phyloP scores from a whole-genome alignment of 371 early-diverging fungal genomes.

The Apophysomyces sp. region DNA sequence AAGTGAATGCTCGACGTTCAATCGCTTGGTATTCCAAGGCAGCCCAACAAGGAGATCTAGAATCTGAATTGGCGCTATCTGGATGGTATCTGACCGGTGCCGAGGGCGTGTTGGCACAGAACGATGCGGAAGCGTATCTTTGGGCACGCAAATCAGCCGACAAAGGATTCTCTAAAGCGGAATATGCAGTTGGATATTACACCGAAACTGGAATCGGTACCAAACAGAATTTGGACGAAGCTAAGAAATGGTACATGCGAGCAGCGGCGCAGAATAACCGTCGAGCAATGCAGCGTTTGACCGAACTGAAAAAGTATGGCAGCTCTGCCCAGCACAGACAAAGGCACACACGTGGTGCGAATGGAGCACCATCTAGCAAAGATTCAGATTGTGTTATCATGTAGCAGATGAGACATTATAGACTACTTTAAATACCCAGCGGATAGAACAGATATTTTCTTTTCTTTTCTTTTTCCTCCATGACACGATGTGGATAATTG shows the following conservation, averaged over 20 bases:
- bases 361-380: conserved; percentile 23
- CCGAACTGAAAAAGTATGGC: conserved; percentile 60
- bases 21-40: conserved; percentile 97
- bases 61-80: conserved; percentile 79
- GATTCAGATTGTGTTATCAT: conserved; percentile 34
- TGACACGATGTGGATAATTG: no score
- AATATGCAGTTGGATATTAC: conserved; percentile 85
- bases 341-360: conserved; percentile 28
- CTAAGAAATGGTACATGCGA: conserved; percentile 69
- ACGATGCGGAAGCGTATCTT: conserved; percentile 75
- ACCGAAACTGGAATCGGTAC: conserved; percentile 82
- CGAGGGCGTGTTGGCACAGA: conserved; percentile 66
- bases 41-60: conserved; percentile 80
- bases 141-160: conserved; percentile 83
- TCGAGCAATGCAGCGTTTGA: conserved; percentile 66
- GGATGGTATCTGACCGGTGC: conserved; percentile 82
- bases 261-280: conserved; percentile 74
- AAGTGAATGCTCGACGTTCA: conserved; percentile 79
- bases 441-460: no score
- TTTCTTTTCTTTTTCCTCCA: no score
- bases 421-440: not conserved
- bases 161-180: conserved; percentile 73
- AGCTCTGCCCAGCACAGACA: conserved; percentile 4
- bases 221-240: conserved; percentile 60
- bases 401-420: conserved; percentile 9